Percentiles rank a stretch among this genome's conserved stretches.
Conservation (phyloP, 352 stramenopile genomes). For the Phytophthora capsici region DNA sequence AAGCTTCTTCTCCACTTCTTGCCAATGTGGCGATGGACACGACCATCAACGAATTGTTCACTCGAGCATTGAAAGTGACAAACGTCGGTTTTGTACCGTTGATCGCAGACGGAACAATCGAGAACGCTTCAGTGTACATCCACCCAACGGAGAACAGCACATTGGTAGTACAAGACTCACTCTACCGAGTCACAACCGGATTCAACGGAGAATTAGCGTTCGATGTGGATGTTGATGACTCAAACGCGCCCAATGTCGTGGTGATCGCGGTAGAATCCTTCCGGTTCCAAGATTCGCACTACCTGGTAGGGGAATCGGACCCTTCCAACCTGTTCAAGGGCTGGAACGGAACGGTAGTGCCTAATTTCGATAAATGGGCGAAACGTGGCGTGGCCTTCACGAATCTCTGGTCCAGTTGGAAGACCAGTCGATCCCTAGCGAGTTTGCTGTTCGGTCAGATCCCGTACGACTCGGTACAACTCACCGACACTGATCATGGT, state of each 20-base stretch:
- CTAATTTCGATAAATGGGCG: slow-evolving; percentile 9
- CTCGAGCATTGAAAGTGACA: slow-evolving; percentile 21
- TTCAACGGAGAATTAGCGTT: slow-evolving; percentile 6
- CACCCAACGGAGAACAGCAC: slow-evolving; percentile 9
- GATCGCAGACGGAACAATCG: slow-evolving; percentile 30
- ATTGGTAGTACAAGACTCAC: not conserved
- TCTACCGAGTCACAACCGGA: slow-evolving; percentile 5
- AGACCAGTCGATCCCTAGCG: slow-evolving; percentile 12
- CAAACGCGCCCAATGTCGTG: slow-evolving; percentile 1
- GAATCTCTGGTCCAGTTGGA: slow-evolving; percentile 16
- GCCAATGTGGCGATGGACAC: slow-evolving; percentile 49
- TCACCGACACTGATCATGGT: not conserved
- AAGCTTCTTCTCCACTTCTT: slow-evolving; percentile 25
- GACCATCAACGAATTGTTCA: slow-evolving; percentile 49
- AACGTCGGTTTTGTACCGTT: slow-evolving; percentile 29
- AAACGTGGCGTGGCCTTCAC: slow-evolving; percentile 1
- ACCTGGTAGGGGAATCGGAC: slow-evolving; percentile 4
- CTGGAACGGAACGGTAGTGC: slow-evolving; percentile 7
- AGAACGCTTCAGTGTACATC: slow-evolving; percentile 31
- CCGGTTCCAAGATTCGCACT: slow-evolving; percentile 8
- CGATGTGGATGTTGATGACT: slow-evolving; percentile 1
- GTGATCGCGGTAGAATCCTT: slow-evolving; percentile 11
- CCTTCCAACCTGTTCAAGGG: slow-evolving; percentile 10
- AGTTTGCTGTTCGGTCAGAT: slow-evolving; percentile 14
- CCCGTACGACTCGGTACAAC: slow-evolving; percentile 1